phyloP scores from a whole-genome alignment of 2,329 filamentous ascomycete genomes.

The Lasiodiplodia sp. region DNA sequence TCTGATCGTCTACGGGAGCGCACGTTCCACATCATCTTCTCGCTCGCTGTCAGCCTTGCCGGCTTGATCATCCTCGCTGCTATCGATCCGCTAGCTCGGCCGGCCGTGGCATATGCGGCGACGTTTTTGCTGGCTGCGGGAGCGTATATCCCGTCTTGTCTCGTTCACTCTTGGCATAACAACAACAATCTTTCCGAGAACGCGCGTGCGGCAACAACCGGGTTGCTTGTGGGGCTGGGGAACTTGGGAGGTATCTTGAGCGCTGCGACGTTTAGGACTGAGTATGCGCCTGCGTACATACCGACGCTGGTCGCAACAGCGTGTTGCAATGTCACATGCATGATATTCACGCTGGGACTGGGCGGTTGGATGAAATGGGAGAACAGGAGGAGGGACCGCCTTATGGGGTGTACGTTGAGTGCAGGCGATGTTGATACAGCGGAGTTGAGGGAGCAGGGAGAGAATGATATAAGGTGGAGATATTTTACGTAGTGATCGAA shows the following conservation, averaged over 20 bases:
- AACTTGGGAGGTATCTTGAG: constrained; percentile 21
- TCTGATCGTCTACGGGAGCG: constrained; percentile 29
- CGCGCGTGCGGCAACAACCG: constrained; percentile 6
- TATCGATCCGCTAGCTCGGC: constrained; percentile 1
- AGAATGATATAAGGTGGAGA: constrained; percentile 26
- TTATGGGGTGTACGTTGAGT: constrained; percentile 15
- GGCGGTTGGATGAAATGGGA: constrained; percentile 27
- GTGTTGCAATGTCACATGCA: constrained; percentile 13
- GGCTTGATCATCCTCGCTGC: constrained; percentile 17
- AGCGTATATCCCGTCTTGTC: constrained; percentile 12
- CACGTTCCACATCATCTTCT: constrained; percentile 23
- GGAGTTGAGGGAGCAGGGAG: constrained; percentile 30
- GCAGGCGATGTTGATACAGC: constrained; percentile 12
- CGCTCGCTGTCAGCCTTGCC: constrained; percentile 12
- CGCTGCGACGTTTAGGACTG: constrained; percentile 8
- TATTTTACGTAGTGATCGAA: constrained; percentile 17
- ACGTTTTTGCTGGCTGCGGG: constrained; percentile 25
- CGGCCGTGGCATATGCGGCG: constrained; percentile 5
- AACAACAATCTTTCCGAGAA: constrained; percentile 27
- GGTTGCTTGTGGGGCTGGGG: constrained; percentile 18
- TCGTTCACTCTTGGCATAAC: constrained; percentile 30
- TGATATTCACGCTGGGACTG: constrained; percentile 1
- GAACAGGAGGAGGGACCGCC: constrained; percentile 20
- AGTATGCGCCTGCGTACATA: constrained; percentile 21
- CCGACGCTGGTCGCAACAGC: constrained; percentile 17